Base-by-base conservation (phyloP, 495 filamentous ascomycete species). In the Penicillium longicatenatum region DNA sequence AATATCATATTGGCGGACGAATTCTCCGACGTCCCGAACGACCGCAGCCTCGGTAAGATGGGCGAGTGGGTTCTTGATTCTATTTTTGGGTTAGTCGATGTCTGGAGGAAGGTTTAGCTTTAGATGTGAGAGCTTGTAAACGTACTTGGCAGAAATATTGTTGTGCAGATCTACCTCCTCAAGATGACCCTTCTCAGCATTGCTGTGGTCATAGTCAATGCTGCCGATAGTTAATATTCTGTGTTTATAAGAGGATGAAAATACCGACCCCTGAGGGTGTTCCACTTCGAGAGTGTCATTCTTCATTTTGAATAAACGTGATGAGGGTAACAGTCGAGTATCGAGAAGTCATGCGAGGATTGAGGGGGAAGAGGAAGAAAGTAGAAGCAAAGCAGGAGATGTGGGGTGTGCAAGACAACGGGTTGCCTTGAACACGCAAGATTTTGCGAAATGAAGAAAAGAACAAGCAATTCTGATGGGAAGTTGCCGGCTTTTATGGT, bases 21-120 rank as follows among this genome's bases (percentile, higher is more conserved):
- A 89, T 6, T 69, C 64, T 44, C 81, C 78, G 24, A 87, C 84
- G 66, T 86, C 79, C 19, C 67, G 69, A n/a, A 85, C 64, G 7
- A 88, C 73, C 26, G 77, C 69, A 5, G 71, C 68, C 14, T 75
- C 73, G 26, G 77, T 76, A 55, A 88, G 74, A 29, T 79, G 77
- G n/a, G 79, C 76, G 4, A 89, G 74, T 20, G 85, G 85, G 53
- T 88, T 89, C 57, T 81, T 80, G 67, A 89, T 86, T 57, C 81
- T 85, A 54, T n/a, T 19, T 7, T 17, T 70, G 55, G 59, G 62
- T 24, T 29, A 45, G 30, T 30, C 21, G 52, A 53, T 20, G 4
- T 26, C 7, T 17, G 37, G 21, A 43, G 4, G 16, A 16, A 29
- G 17, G 56, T 52, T 11, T 16, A 62, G 1, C 21, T 11, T 8